Conservation (phyloP, 2,329 filamentous ascomycete species). For the Pyrenophora graminea region DNA sequence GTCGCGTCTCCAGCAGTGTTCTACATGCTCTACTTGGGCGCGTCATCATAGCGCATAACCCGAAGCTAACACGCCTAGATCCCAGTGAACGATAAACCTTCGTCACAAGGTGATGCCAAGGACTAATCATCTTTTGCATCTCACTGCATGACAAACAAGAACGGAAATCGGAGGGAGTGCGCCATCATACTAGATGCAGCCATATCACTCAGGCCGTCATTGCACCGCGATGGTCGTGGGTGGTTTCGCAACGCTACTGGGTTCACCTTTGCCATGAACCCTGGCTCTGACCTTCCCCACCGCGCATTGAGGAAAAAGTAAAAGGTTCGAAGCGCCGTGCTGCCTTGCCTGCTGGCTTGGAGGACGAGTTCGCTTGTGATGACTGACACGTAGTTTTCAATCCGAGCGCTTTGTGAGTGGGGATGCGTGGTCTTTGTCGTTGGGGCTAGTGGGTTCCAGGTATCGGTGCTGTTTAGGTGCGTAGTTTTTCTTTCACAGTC, state of each 20-base stretch:
- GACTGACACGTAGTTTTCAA: constrained; percentile 42
- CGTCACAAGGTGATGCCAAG: constrained; percentile 27
- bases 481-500: constrained; percentile 12
- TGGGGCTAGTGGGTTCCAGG: constrained; percentile 15
- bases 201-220: constrained; percentile 21
- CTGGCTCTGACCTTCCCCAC: constrained; percentile 28
- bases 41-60: not conserved
- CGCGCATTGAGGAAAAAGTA: constrained; percentile 40
- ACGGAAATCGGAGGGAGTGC: constrained; percentile 44
- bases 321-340: constrained; percentile 40
- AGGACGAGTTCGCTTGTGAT: constrained; percentile 35
- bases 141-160: constrained; percentile 37
- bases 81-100: constrained; percentile 35
- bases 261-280: constrained; percentile 15
- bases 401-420: constrained; percentile 38
- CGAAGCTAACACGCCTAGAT: constrained; percentile 23
- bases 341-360: constrained; percentile 17
- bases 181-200: constrained; percentile 29
- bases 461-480: constrained; percentile 18
- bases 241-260: constrained; percentile 22
- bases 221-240: constrained; percentile 20
- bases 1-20: not conserved
- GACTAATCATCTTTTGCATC: constrained; percentile 30
- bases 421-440: constrained; percentile 35
- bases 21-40: not conserved